These are phyloP conservation scores for Sclerotinia sclerotiorum DNA, from an alignment of 2,329 filamentous ascomycete genomes.

Conservation along the genomic window DNA sequence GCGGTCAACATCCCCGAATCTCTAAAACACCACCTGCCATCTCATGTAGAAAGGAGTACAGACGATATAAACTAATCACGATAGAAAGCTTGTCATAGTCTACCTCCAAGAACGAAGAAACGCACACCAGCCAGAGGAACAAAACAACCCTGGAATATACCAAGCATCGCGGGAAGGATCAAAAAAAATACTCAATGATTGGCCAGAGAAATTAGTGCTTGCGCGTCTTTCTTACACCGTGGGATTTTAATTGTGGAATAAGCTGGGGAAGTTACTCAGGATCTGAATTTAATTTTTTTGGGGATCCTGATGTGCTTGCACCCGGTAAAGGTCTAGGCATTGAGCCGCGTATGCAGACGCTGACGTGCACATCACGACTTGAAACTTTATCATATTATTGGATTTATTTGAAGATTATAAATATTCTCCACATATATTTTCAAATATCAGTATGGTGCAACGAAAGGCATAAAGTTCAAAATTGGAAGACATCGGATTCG, in stretches of 20 bases:
- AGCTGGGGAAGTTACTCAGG: not conserved
- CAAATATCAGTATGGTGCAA: not conserved
- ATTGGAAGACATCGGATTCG: not conserved
- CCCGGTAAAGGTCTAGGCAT: not conserved
- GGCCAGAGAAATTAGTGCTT: not conserved
- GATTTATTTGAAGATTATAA: not conserved
- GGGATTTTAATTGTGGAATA: not conserved
- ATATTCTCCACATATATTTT: not conserved
- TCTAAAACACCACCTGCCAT: not conserved
- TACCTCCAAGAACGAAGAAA: not conserved
- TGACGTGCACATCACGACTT: not conserved
- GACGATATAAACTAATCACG: not conserved
- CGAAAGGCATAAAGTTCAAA: not conserved
- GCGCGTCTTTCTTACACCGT: not conserved
- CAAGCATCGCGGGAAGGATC: slow-evolving; percentile 16
- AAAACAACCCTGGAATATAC: not conserved
- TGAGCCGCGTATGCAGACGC: not conserved
- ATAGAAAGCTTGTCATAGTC: not conserved
- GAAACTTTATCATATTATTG: not conserved
- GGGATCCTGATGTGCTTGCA: not conserved
- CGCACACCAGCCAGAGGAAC: not conserved
- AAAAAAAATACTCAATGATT: too few relatives aligned
- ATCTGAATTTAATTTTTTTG: not conserved
- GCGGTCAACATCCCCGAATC: not conserved
- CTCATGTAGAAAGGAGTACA: not conserved